phyloP scores from a whole-genome alignment of 495 filamentous ascomycete genomes.

The Schizothecium vesticola region DNA sequence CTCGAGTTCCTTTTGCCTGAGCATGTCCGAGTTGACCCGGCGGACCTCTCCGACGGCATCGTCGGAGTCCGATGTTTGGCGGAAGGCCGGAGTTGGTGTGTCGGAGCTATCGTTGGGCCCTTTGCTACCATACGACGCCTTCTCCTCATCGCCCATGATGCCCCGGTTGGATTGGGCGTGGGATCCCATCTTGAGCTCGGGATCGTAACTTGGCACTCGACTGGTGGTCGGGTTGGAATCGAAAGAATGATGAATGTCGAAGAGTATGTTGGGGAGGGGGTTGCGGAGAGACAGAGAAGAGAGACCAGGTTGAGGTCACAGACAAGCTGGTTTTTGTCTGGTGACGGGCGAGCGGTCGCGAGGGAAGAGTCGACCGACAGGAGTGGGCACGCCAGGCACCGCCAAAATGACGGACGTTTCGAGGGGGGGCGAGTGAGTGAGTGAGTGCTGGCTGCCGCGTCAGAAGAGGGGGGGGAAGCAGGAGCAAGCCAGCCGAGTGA shows the following conservation, averaged over 20 bases:
- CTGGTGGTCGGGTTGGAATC: background rate
- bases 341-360: background rate
- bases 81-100: background rate
- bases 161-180: background rate
- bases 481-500: background rate
- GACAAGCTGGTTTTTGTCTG: background rate
- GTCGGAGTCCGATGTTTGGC: background rate
- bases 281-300: background rate
- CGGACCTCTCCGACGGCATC: constrained; percentile 19
- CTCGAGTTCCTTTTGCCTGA: constrained; percentile 32
- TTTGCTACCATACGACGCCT: background rate
- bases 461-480: background rate
- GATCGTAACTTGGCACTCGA: background rate
- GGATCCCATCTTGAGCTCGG: background rate
- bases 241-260: background rate
- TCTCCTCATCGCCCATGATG: background rate
- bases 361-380: background rate
- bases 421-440: background rate
- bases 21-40: background rate
- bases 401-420: background rate
- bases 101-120: background rate
- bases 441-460: background rate
- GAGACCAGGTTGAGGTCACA: background rate
- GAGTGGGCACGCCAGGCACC: background rate
- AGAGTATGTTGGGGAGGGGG: background rate